Evolutionary conservation across 345 rosid species (phyloP), one percentile per base, ranked within the genome.

Genomic region (Nasturtium officinale): DNA sequence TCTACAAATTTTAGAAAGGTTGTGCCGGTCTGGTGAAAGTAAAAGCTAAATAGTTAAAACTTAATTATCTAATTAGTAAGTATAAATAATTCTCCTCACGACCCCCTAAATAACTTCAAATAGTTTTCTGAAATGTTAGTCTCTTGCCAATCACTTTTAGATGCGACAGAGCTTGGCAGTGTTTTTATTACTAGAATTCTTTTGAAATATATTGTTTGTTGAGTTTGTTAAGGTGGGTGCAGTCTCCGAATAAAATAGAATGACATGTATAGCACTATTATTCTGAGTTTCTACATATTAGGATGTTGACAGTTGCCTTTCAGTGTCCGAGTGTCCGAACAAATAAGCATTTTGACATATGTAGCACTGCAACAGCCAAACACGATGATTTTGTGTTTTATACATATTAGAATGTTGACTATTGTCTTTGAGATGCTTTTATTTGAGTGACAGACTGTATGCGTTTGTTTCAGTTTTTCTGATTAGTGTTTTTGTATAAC

Each of bases 241-340:
- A 59, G 45, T 60, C 15, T 60, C 38, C 21, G 62, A 51, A 53
- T 13, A 17, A 45, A 74, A 21, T 20, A 5, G 33, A 48, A 18
- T 35, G 43, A 50, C 40, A 33, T 56, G 25, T 13, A 5, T 57
- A 55, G 46, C 40, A 54, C 57, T 45, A 54, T 30, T 9, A 9
- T 30, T 61, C 61, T 72, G 45, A 40, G 62, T 28, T 71, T 72
- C 13, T 35, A 15, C 54, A 53, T 72, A 40, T 28, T 51, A 61
- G 61, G 76, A 52, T 38, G n/a, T 52, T 40, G 46, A 51, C 28
- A 53, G 20, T 30, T 40, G 15, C 54, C 25, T 26, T 67, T 69
- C 45, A 23, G 25, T 23, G 25, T 23, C 25, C 2, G 25, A 23
- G 25, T 23, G 25, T 23, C 25, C 2, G 25, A 23, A 23, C 25